Evolutionary conservation across 2,329 filamentous ascomycete genomes (phyloP), one percentile per base, ranked within the genome.

Genomic region (Clonostachys chloroleuca): DNA sequence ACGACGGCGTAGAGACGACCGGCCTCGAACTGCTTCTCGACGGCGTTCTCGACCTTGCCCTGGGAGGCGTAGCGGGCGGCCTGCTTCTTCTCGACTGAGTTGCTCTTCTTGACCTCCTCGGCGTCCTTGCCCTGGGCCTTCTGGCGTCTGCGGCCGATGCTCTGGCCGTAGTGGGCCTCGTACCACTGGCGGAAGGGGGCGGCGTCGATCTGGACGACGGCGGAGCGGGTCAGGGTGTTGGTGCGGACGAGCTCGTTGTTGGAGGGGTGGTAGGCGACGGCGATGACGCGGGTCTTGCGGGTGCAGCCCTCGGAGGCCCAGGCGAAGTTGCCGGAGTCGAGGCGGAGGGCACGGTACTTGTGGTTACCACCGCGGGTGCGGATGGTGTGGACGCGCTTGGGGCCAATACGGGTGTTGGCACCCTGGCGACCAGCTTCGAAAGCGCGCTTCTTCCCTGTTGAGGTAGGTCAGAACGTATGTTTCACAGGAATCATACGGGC

Each of bases 161-260:
- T 64, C 75, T 89, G 83, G 70, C 94, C 94, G 84, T 99, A 99
- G 87, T 99, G 94, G 62, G 94, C 90, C 86, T 99, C 94, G 80
- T 95, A 99, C 94, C 94, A 99, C 81, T 97, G 92, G 74, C 94
- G 84, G 89, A 99, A 99, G 62, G 94, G 94, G 56, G 94, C 90
- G 65, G 95, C 94, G 76, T 99, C 94, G 77, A 99, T 81, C 83
- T 99, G 94, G 73, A 99, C 89, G 68, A 99, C 89, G 78, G 94
- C 94, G 70, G 90, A 90, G 81, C 92, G 95, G 83, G 94, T 99
- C 73, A 99, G 84, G 80, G 94, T 97, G 87, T 99, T 99, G 77
- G 94, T 99, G 71, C 94, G 94, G 82, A 99, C 92, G 64, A 99
- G 85, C 81, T 99, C 94, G 90, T 99, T 99, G 92, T 99, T 99